Evolutionary conservation across 371 early-diverging fungal genomes (phyloP), one percentile per base, ranked within the genome.

Genomic region (Mortierella sp.): DNA sequence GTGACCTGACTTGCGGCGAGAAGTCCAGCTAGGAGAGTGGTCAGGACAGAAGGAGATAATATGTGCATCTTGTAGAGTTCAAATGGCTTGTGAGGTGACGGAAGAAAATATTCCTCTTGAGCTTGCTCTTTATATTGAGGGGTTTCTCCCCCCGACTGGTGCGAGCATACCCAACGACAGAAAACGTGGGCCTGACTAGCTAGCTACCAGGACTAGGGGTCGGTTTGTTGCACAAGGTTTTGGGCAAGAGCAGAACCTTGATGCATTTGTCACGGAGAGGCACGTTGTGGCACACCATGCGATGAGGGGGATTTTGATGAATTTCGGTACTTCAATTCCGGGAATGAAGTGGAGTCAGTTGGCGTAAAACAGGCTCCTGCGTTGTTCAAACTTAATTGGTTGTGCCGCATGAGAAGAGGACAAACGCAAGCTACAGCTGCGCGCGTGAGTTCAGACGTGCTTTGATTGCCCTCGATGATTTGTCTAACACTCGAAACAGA

Each of bases 61-160:
- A 70, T 70, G 71, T 70, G 71, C 71, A 70, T 70, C 71, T 70
- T 70, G 44, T 70, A 70, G 71, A 70, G 71, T 70, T 70, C 47
- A 24, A 44, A 1, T 47, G 42, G 71, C 47, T 70, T 70, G 71
- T 21, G 45, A 70, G 71, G 71, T 45, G 45, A 70, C 21, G 47
- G 71, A 47, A 45, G 71, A 14, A 24, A 47, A 42, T 45, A 70
- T 70, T 70, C 71, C 71, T 45, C 38, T 70, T 70, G 71, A 47
- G 71, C 71, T 70, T 70, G 71, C 71, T 70, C 71, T 70, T 70
- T 70, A 70, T 70, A 70, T 42, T 45, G 44, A n/a, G 44, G 47
- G 47, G 11, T 45, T 70, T 70, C 10, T 70, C 71, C 71, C 10
- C 71, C 71, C 5, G 71, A 70, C 47, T 44, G 71, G 71, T 70